These are phyloP conservation scores for Plectosphaerella sp. DNA, from an alignment of 2,329 filamentous ascomycete genomes.

Conservation along the genomic window DNA sequence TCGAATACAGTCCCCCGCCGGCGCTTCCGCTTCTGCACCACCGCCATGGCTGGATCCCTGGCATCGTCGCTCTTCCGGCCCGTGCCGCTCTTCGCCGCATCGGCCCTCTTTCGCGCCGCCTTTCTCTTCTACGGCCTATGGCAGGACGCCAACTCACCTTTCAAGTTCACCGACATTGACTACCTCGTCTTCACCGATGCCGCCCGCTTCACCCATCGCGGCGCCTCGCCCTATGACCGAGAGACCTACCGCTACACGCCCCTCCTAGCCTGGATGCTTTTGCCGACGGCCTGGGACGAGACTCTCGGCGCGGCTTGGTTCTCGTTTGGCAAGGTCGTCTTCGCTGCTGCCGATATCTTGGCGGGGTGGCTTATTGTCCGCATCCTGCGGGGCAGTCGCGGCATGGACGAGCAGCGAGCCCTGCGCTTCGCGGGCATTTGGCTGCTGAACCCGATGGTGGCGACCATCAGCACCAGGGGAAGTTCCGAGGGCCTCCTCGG, in stretches of 20 bases:
- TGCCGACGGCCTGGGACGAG: conserved; percentile 64
- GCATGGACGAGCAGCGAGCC: conserved; percentile 50
- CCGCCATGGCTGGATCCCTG: conserved; percentile 8
- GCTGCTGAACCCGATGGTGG: conserved; percentile 97
- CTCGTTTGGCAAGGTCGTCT: conserved; percentile 81
- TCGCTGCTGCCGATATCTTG: conserved; percentile 76
- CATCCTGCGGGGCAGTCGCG: conserved; percentile 31
- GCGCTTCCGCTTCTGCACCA: no score
- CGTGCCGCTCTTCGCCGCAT: conserved; percentile 48
- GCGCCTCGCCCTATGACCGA: conserved; percentile 73
- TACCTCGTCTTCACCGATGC: conserved; percentile 98
- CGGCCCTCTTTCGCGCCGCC: conserved; percentile 60
- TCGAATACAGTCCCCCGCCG: no score
- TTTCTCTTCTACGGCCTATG: conserved; percentile 86
- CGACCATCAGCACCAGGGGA: conserved; percentile 89
- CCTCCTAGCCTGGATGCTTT: conserved; percentile 82
- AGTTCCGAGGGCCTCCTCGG: conserved; percentile 89
- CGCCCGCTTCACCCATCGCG: conserved; percentile 66
- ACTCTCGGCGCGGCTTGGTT: conserved; percentile 52
- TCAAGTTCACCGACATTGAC: conserved; percentile 99
- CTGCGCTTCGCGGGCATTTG: conserved; percentile 80
- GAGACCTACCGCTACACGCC: conserved; percentile 98
- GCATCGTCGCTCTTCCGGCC: conserved; percentile 19
- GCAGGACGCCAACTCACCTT: conserved; percentile 84
- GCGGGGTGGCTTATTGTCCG: conserved; percentile 72